Evolutionary conservation across 2,329 filamentous ascomycete genomes (phyloP), one percentile per base, ranked within the genome.

Genomic region (Colletotrichum sublineola): DNA sequence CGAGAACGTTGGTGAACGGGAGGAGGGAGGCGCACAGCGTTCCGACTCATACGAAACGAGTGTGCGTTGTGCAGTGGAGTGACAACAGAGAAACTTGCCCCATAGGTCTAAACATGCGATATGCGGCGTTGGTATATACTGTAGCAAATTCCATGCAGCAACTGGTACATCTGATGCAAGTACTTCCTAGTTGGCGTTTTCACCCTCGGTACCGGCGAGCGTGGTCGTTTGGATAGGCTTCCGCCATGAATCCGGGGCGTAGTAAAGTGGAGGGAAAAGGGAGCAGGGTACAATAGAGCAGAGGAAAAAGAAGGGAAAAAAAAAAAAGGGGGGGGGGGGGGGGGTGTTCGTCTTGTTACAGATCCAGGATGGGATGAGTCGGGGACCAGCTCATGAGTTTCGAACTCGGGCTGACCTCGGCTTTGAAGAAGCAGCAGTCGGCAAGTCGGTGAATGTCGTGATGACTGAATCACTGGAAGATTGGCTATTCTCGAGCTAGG

Each of bases 381-480:
- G 24, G 24, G 57, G 31, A 42, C 11, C 33, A 33, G n/a, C n/a
- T 61, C 50, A 36, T 31, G 46, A 50, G 63, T 62, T 71, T 71
- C 68, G 53, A 36, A 61, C 36, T 42, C 42, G 55, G 48, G 20
- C 48, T 15, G 11, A 31, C 60, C 20, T 57, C 48, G 48, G 48
- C 36, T 31, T 31, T 36, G n/a, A 57, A 15, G 36, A 40, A 2
- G 55, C 5, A 2, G 55, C 5, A 38, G 33, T 40, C 55, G 3
- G 55, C 55, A 40, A 20, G 55, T 40, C 33, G 33, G 20, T 15
- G 18, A 38, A 57, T 38, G 5, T 40, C n/a, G 36, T 36, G 36
- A 57, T 15, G 33, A 58, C 38, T 42, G n/a, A 12, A 29, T 42
- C n/a, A 15, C 29, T 31, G 12, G 29, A n/a, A 20, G 36, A 15